Conservation (phyloP, 106 monocot genomes). For the Vanilla planifolia region DNA sequence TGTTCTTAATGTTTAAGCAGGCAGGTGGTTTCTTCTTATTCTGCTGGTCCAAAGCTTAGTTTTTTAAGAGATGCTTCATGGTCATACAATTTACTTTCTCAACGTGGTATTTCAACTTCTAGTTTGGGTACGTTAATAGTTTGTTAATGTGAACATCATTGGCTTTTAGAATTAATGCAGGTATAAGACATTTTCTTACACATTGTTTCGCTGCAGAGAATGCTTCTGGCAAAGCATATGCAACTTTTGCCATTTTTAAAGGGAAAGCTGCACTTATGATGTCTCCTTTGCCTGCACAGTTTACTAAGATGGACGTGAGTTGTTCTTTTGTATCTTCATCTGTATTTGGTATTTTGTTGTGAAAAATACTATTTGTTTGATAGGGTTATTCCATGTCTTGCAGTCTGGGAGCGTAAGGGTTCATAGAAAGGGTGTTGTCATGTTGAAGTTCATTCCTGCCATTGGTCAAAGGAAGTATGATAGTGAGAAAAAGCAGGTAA, state of each 20-base stretch:
- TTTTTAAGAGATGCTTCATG: conserved; percentile 15
- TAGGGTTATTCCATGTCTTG: conserved; percentile 2
- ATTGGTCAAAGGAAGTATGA: conserved; percentile 78
- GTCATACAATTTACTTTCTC: conserved; percentile 17
- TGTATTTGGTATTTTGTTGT: neutral
- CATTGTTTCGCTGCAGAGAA: conserved; percentile 23
- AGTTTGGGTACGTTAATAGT: conserved; percentile 1
- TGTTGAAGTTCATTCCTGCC: conserved; percentile 79
- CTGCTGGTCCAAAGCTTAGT: neutral
- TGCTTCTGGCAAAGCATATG: conserved; percentile 24
- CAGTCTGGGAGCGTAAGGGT: conserved; percentile 46
- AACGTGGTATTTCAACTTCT: conserved; percentile 24
- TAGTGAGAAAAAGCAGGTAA: conserved; percentile 69
- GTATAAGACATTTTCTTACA: neutral
- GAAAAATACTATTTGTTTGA: neutral
- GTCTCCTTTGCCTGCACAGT: conserved; percentile 51
- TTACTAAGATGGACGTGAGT: conserved; percentile 49
- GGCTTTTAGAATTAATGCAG: neutral
- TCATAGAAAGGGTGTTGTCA: conserved; percentile 48
- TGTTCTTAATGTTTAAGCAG: neutral
- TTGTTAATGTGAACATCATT: neutral
- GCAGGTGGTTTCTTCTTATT: conserved; percentile 1
- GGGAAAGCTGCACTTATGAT: conserved; percentile 76
- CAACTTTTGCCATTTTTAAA: conserved; percentile 62
- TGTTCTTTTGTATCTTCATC: neutral